Evolutionary conservation across 805 yeast genomes (phyloP), one percentile per base, ranked within the genome.

Genomic region (Sugiyamaella mastotermitis): DNA sequence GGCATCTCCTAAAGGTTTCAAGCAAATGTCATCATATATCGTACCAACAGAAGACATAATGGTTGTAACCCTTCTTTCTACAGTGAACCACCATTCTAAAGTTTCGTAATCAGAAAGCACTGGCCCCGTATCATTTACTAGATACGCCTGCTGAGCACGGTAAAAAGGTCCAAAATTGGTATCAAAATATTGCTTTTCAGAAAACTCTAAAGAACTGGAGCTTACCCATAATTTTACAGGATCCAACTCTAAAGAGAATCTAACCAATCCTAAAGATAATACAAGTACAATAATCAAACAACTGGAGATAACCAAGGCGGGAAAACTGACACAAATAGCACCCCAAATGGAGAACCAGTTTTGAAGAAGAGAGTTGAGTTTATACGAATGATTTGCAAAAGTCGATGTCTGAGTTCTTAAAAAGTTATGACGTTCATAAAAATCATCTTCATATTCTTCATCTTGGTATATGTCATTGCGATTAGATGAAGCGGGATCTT

Each of bases 161-260:
- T 82, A 92, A 65, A 92, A 90, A 26, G 94, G 95, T 1, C 97
- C 96, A 60, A 90, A 90, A 44, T 77, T 74, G 15, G 71, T 69
- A 56, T 92, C 96, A 55, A 77, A 90, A 49, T 47, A 78, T 38
- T 68, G 63, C 51, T 80, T 78, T 51, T 90, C 80, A 29, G 71
- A 62, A 38, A 69, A 79, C 9, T 87, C 86, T 3, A 74, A 76
- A 7, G 92, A 82, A 15, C 64, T 53, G 2, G 88, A 78, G 48
- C 92, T 80, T 0, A 92, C 97, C 98, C 98, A 90, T 21, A 90
- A 64, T 45, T 80, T 76, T 3, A 83, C 74, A 0, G 98, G 97
- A 48, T 83, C 68, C 2, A 76, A 76, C 55, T 88, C 97, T 19
- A 88, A 65, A 31, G 75, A 59, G 51, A 79, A 66, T 37, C 64